Conservation (phyloP, 83 land plant species). For the Larix sibirica region DNA sequence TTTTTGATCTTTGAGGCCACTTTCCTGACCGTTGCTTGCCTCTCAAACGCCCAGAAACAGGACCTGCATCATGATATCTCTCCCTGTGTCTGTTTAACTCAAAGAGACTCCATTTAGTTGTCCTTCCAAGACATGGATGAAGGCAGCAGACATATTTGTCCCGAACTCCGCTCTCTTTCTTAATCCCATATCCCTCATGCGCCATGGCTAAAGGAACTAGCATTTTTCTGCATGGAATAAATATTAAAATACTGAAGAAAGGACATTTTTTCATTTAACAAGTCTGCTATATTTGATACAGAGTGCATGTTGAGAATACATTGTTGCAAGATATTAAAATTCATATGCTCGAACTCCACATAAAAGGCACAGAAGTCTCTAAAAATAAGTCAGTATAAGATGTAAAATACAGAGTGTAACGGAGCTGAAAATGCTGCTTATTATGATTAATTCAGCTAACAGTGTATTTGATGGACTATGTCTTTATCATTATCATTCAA, state of each 20-base stretch:
- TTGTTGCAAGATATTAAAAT: background rate
- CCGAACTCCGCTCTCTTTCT: constrained; percentile 14
- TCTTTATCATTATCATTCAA: background rate
- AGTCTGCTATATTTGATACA: background rate
- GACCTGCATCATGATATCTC: constrained; percentile 15
- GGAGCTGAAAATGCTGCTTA: background rate
- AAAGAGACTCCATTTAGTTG: constrained; percentile 13
- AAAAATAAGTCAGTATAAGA: background rate
- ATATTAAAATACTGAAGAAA: background rate
- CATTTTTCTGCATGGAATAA: constrained; percentile 11
- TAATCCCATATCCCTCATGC: constrained; percentile 13
- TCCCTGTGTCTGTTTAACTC: constrained; percentile 16
- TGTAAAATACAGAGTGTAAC: background rate
- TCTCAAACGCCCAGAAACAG: constrained; percentile 15
- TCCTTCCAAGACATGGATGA: constrained; percentile 16
- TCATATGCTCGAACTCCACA: background rate
- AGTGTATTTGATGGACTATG: background rate
- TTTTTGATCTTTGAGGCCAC: constrained; percentile 15
- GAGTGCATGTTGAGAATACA: background rate
- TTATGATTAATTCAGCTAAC: background rate
- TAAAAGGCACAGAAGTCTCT: background rate
- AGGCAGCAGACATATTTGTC: constrained; percentile 15
- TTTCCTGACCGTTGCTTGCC: constrained; percentile 16
- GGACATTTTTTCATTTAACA: background rate
- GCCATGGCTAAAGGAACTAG: constrained; percentile 11